Conservation (phyloP, 768 basidiomycete genomes). For the Tephrocybe sp. region DNA sequence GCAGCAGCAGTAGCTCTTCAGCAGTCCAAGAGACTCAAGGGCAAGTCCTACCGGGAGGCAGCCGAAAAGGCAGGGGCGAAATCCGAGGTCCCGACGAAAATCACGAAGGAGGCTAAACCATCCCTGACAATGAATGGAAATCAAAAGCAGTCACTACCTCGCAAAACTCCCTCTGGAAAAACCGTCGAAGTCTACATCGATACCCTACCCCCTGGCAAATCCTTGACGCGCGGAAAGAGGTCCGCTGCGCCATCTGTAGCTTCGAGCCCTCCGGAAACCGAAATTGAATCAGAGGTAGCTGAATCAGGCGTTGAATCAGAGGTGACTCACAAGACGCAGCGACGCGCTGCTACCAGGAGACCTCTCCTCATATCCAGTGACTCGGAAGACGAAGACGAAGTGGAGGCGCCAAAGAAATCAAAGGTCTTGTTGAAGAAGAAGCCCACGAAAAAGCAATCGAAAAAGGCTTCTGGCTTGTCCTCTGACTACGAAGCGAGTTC, state of each 20-base stretch:
- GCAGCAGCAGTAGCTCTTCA: constrained; percentile 40
- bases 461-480: constrained; percentile 27
- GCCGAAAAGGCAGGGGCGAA: constrained; percentile 36
- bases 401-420: constrained; percentile 25
- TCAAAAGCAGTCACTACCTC: constrained; percentile 13
- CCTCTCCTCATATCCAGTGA: constrained; percentile 56
- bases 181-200: constrained; percentile 61
- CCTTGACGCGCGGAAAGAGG: constrained; percentile 17
- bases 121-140: constrained; percentile 6
- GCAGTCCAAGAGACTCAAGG: constrained; percentile 71
- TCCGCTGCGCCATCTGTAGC: constrained; percentile 32
- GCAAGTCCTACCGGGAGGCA: constrained; percentile 70
- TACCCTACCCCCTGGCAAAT: constrained; percentile 22
- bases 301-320: constrained; percentile 17
- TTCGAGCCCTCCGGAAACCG: constrained; percentile 34
- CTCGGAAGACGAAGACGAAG: constrained; percentile 38
- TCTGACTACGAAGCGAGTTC: constrained; percentile 44
- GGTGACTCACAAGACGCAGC: constrained; percentile 34
- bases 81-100: constrained; percentile 14
- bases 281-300: constrained; percentile 36
- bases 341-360: constrained; percentile 39
- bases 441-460: constrained; percentile 21
- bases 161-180: neutral
- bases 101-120: constrained; percentile 16
- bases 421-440: constrained; percentile 21